These are phyloP conservation scores for Naegleria lovaniensis DNA, from an alignment of 208 protist genomes.

Conservation along the genomic window DNA sequence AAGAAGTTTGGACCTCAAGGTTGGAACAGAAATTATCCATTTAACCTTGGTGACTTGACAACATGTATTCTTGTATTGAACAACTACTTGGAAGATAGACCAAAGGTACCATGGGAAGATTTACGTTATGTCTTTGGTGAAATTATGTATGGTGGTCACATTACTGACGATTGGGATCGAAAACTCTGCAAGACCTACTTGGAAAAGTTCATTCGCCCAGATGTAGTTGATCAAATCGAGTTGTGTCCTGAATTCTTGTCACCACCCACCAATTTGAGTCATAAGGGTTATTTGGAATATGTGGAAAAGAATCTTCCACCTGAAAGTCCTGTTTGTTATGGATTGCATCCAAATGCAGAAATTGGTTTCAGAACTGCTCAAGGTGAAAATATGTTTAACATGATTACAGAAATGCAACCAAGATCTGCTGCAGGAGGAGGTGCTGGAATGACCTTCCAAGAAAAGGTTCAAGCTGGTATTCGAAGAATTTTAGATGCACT, in stretches of 20 bases:
- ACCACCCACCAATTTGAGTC: slow-evolving; percentile 60
- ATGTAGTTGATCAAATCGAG: slow-evolving; percentile 78
- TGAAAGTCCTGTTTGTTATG: slow-evolving; percentile 91
- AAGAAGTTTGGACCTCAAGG: slow-evolving; percentile 95
- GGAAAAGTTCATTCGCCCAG: slow-evolving; percentile 70
- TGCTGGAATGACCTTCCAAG: slow-evolving; percentile 70
- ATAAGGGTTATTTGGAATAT: slow-evolving; percentile 89
- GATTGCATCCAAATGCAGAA: slow-evolving; percentile 97
- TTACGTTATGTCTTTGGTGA: slow-evolving; percentile 97
- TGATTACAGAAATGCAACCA: slow-evolving; percentile 91
- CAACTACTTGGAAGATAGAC: slow-evolving; percentile 96
- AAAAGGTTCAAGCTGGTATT: slow-evolving; percentile 80
- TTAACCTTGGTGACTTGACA: slow-evolving; percentile 93
- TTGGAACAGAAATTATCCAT: slow-evolving; percentile 95
- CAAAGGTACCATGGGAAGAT: slow-evolving; percentile 95
- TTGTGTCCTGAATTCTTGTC: slow-evolving; percentile 81
- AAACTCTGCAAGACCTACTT: slow-evolving; percentile 92
- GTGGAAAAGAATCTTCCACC: slow-evolving; percentile 76
- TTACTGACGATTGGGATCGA: slow-evolving; percentile 96
- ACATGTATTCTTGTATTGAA: slow-evolving; percentile 89
- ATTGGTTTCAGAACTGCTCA: slow-evolving; percentile 94
- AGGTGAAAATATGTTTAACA: slow-evolving; percentile 89
- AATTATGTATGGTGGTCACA: slow-evolving; percentile 99
- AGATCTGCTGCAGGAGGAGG: slow-evolving; percentile 70
- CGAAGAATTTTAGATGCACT: slow-evolving; percentile 44